phyloP scores from a whole-genome alignment of 768 basidiomycete genomes.

The Hericium alpestre region DNA sequence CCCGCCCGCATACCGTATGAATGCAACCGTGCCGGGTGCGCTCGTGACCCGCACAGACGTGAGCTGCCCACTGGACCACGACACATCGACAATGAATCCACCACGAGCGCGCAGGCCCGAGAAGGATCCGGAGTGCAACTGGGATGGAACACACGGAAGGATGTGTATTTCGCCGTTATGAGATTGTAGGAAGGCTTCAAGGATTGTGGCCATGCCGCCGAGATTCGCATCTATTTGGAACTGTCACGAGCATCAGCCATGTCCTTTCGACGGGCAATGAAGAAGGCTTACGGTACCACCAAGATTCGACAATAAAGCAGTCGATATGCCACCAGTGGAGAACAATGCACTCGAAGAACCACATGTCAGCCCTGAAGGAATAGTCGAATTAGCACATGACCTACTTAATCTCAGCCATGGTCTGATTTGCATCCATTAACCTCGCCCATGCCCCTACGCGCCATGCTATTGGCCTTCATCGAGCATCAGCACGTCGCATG shows the following conservation, averaged over 20 bases:
- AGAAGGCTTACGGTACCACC: background rate
- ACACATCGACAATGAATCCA: background rate
- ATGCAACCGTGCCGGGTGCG: background rate
- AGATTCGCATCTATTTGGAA: background rate
- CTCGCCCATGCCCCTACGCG: background rate
- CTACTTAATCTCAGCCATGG: background rate
- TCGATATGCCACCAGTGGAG: background rate
- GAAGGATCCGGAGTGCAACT: background rate
- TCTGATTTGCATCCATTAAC: background rate
- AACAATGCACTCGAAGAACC: background rate
- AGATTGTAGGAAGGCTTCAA: background rate
- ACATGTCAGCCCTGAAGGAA: background rate
- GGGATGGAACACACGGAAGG: background rate
- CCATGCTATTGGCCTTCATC: background rate
- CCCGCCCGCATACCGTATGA: background rate
- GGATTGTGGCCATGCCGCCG: background rate
- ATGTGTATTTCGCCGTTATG: background rate
- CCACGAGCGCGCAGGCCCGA: background rate
- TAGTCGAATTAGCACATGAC: background rate
- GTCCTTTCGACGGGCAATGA: background rate
- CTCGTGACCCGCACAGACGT: background rate
- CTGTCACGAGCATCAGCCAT: background rate
- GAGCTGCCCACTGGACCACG: background rate
- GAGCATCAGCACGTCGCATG: background rate
- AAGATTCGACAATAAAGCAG: background rate